Conservation (phyloP, 768 basidiomycete genomes). For the Thelephora aurantiotincta region DNA sequence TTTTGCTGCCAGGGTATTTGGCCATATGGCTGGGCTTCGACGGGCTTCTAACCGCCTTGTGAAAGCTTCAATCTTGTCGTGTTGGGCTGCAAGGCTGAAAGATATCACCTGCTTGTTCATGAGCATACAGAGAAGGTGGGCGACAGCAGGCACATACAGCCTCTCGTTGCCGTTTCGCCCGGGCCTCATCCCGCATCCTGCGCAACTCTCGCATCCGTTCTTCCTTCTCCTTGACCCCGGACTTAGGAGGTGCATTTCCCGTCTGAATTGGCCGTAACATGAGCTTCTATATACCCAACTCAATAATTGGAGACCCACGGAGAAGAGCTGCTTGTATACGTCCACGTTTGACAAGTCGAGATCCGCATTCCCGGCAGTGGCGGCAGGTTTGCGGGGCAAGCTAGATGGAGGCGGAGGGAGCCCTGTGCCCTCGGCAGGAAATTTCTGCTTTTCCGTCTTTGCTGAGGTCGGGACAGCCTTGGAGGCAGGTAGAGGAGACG, state of each 20-base stretch:
- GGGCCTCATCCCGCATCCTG: conserved; percentile 57
- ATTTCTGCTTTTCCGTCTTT: conserved; percentile 9
- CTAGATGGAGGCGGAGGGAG: conserved; percentile 10
- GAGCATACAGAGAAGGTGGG: conserved; percentile 8
- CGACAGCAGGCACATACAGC: conserved; percentile 25
- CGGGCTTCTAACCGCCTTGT: conserved; percentile 38
- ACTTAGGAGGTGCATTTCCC: conserved; percentile 12
- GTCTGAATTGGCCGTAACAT: background rate
- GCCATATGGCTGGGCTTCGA: conserved; percentile 44
- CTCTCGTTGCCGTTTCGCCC: conserved; percentile 39
- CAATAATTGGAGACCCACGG: conserved; percentile 5
- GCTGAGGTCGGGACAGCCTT: conserved; percentile 14
- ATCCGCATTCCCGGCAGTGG: conserved; percentile 34
- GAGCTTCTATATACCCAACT: background rate
- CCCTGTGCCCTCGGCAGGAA: background rate
- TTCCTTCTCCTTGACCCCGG: conserved; percentile 35
- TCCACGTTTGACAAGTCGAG: conserved; percentile 47
- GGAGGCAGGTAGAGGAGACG: conserved; percentile 12
- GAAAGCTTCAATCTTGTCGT: conserved; percentile 35
- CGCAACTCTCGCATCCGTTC: conserved; percentile 55
- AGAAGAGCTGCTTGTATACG: conserved; percentile 52
- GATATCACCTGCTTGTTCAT: conserved; percentile 9
- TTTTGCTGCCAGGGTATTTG: conserved; percentile 15
- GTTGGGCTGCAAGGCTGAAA: conserved; percentile 15
- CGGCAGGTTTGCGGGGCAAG: conserved; percentile 24